Percentiles rank a stretch among this genome's conserved stretches.
phyloP scores from a whole-genome alignment of 2,329 filamentous ascomycete genomes.

The Neonectria faginata region DNA sequence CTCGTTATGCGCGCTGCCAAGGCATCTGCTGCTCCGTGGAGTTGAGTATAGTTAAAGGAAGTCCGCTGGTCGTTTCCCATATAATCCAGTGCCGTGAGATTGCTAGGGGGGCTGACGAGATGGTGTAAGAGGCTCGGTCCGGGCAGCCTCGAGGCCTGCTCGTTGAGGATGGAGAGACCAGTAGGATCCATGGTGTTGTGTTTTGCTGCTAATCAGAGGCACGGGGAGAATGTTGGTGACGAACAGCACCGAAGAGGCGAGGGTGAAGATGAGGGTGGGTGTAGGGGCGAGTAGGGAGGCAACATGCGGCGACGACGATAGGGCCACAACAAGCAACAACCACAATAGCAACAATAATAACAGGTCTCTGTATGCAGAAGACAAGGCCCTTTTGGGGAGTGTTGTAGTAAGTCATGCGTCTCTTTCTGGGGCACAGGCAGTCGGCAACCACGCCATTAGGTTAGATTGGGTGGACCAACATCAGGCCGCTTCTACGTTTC shows the following conservation, averaged over 20 bases:
- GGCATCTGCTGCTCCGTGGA: conserved; percentile 68
- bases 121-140: conserved; percentile 65
- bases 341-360: conserved; percentile 28
- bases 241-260: background rate
- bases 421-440: conserved; percentile 36
- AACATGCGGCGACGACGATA: conserved; percentile 16
- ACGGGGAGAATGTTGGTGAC: conserved; percentile 19
- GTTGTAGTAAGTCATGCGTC: conserved; percentile 40
- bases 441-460: conserved; percentile 42
- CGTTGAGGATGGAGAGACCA: conserved; percentile 60
- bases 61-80: conserved; percentile 43
- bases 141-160: conserved; percentile 53
- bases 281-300: conserved; percentile 7
- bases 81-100: conserved; percentile 49
- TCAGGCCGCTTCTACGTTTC: conserved; percentile 42
- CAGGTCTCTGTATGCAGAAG: conserved; percentile 34
- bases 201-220: conserved; percentile 6
- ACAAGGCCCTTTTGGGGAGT: conserved; percentile 43
- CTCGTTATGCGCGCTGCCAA: conserved; percentile 64
- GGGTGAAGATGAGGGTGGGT: conserved; percentile 1
- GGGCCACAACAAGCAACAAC: conserved; percentile 31
- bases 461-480: conserved; percentile 46
- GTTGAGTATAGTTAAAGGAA: conserved; percentile 69
- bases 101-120: conserved; percentile 63
- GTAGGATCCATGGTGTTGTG: conserved; percentile 43